These are phyloP conservation scores for Debaryomycetaceae sp. DNA, from an alignment of 1,139 yeast genomes.

Conservation along the genomic window DNA sequence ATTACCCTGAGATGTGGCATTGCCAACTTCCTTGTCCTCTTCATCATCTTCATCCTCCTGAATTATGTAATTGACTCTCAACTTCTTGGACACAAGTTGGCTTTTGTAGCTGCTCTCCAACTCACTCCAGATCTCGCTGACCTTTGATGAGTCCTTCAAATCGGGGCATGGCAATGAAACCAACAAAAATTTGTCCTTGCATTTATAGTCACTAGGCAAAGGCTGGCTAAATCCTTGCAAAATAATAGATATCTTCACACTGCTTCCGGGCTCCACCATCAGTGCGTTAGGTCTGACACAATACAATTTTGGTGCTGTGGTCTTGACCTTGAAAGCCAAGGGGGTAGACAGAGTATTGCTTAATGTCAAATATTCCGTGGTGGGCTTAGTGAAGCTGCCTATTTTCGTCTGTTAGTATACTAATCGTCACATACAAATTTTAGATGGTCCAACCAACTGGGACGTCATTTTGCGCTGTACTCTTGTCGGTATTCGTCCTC, in stretches of 20 bases:
- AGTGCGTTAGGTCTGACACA: conserved; percentile 97
- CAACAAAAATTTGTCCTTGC: conserved; percentile 89
- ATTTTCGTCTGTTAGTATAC: conserved; percentile 1
- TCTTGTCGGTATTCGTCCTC: not conserved
- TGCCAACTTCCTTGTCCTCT: conserved; percentile 12
- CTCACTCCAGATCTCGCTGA: conserved; percentile 69
- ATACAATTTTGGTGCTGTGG: conserved; percentile 95
- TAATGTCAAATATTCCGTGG: conserved; percentile 67
- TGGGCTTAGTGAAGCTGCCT: conserved; percentile 71
- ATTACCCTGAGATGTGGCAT: conserved; percentile 8
- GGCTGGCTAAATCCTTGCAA: conserved; percentile 80
- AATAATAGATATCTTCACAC: conserved; percentile 73
- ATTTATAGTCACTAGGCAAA: conserved; percentile 68
- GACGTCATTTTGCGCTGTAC: not conserved
- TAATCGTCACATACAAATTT: not conserved
- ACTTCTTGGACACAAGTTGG: conserved; percentile 66
- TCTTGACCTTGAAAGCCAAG: conserved; percentile 91
- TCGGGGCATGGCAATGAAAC: conserved; percentile 78
- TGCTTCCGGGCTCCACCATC: conserved; percentile 68
- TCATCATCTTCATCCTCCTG: conserved; percentile 24
- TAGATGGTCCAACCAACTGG: no score
- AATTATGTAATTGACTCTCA: conserved; percentile 66
- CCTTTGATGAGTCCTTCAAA: conserved; percentile 51
- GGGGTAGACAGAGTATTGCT: conserved; percentile 61
- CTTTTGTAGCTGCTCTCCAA: conserved; percentile 63